These are phyloP conservation scores for Metarhizium album DNA, from an alignment of 2,329 filamentous ascomycete genomes.

Conservation along the genomic window DNA sequence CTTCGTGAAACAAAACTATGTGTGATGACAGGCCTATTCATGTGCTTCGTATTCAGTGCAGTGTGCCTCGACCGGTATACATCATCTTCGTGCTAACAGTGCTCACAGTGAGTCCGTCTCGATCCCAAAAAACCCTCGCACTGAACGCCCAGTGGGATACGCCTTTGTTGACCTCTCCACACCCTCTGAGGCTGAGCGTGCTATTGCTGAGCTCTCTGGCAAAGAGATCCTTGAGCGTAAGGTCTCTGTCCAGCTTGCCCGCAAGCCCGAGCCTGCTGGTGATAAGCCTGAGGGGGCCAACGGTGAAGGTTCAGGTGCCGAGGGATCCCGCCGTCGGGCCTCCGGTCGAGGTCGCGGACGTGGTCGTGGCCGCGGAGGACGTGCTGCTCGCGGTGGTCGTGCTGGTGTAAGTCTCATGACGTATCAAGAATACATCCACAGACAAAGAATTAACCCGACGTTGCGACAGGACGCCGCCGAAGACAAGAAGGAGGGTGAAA, in stretches of 20 bases:
- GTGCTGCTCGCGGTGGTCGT: conserved; percentile 48
- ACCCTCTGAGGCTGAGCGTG: conserved; percentile 86
- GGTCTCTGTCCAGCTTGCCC: conserved; percentile 96
- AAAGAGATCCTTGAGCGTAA: conserved; percentile 98
- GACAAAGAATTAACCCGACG: conserved; percentile 15
- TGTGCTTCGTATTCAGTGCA: not conserved
- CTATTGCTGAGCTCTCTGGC: conserved; percentile 89
- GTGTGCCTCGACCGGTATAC: not conserved
- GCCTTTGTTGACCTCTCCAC: conserved; percentile 98
- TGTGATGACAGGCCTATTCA: not conserved
- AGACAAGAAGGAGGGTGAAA: conserved; percentile 36
- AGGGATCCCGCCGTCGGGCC: conserved; percentile 52
- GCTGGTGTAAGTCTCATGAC: conserved; percentile 20
- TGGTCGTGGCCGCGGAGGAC: conserved; percentile 58
- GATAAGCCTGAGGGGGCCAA: conserved; percentile 67
- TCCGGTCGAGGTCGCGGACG: conserved; percentile 59
- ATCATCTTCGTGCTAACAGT: conserved; percentile 1
- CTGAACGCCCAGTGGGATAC: conserved; percentile 95
- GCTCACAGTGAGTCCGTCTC: conserved; percentile 81
- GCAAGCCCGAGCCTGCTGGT: conserved; percentile 82
- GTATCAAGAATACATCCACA: not conserved
- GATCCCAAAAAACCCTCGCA: conserved; percentile 98
- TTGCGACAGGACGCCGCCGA: conserved; percentile 23
- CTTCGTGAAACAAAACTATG: not conserved
- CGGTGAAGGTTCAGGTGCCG: conserved; percentile 62